A percentile compares a stretch with the other conserved stretches of the same genome.
phyloP scores from a whole-genome alignment of 495 filamentous ascomycete genomes.

The Amniculicola lignicola region DNA sequence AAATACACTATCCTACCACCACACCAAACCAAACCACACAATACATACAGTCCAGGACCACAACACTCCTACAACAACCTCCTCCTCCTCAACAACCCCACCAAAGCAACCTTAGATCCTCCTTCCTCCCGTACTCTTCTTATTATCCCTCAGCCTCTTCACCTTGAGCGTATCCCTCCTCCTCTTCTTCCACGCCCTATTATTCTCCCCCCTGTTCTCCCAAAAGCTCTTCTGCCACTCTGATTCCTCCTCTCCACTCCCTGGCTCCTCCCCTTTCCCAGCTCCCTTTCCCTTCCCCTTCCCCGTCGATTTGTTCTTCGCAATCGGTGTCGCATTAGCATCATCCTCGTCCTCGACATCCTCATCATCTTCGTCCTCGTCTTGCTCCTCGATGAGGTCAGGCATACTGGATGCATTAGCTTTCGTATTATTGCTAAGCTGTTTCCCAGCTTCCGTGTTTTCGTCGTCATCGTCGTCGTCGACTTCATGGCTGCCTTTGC shows the following conservation, averaged over 20 bases:
- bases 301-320: conserved; percentile 18
- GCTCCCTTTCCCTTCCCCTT: too few species aligned
- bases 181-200: conserved; percentile 85
- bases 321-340: conserved; percentile 15
- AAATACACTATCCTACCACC: too few species aligned
- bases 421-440: conserved; percentile 26
- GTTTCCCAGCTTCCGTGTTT: conserved; percentile 38
- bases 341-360: conserved; percentile 39
- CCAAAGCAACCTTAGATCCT: not conserved
- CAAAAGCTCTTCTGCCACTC: conserved; percentile 91
- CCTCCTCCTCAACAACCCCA: not conserved
- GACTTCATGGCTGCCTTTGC: conserved; percentile 28
- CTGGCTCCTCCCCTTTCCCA: conserved; percentile 34
- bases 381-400: conserved; percentile 30
- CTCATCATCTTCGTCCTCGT: conserved; percentile 31
- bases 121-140: conserved; percentile 37
- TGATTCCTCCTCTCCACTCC: conserved; percentile 52
- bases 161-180: conserved; percentile 78
- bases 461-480: conserved; percentile 41
- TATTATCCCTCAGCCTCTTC: conserved; percentile 82
- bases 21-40: too few species aligned
- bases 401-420: conserved; percentile 15
- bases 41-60: too few species aligned
- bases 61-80: too few species aligned
- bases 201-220: conserved; percentile 84